Evolutionary conservation across 306 rosid species (phyloP), one percentile per base, ranked within the genome.

Genomic region (Ochetophila trinervis): DNA sequence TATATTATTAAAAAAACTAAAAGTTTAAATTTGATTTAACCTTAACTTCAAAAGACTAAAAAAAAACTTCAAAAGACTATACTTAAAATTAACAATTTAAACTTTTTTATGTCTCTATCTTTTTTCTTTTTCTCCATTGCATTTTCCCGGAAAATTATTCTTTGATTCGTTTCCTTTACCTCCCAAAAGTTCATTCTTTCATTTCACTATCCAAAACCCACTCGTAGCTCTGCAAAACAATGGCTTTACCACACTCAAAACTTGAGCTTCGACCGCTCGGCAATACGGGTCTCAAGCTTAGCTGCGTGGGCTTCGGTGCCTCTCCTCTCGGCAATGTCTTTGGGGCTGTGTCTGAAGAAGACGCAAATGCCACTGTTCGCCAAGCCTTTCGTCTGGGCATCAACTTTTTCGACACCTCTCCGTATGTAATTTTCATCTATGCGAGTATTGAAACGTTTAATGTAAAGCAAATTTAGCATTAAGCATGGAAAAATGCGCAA

Each of bases 321-420:
- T 89, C 98, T 0, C 98, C 98, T 53, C 91, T 92, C 17, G 98
- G 98, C 73, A 87, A 91, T 59, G 88, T 86, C 57, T 92, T 89
- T 80, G 93, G 96, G 44, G 60, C 78, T 1, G 91, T 92, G 34
- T 60, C 98, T 18, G 88, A 81, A 20, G 83, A 89, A 11, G 81
- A 80, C 8, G 96, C 95, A 66, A 66, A 68, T 61, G 91, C 87
- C 71, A 63, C 91, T 15, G 98, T 92, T 48, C 88, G 93, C 24
- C 72, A 73, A 47, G 98, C 96, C 22, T 84, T 84, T 23, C 85
- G 85, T 21, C 80, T 71, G 4, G 98, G 98, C 72, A 86, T 92
- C 82, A 92, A 92, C 71, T 92, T 84, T 76, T 92, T 89, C 71
- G 98, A 92, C 63, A 92, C 98, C 68, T 89, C 98, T 47, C 98